Percentiles rank a stretch among this genome's conserved stretches.
phyloP scores from a whole-genome alignment of 768 basidiomycete genomes.

The Hortiboletus campestris region DNA sequence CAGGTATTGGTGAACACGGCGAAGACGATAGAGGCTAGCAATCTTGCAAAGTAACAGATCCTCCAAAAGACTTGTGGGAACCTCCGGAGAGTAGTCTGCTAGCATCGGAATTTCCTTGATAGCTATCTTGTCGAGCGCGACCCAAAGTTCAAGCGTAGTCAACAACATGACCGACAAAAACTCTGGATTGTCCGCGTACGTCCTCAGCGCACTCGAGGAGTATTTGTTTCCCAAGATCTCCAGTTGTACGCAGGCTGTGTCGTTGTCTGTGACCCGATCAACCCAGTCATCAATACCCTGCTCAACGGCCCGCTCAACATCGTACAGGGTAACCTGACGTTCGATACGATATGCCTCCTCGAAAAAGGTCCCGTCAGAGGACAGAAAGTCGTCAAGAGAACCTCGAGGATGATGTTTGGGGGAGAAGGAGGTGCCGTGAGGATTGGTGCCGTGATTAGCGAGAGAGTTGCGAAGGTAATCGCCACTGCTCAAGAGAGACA shows the following conservation, averaged over 20 bases:
- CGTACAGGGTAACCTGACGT: constrained; percentile 28
- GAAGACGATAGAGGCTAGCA: constrained; percentile 28
- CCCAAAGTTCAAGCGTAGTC: constrained; percentile 47
- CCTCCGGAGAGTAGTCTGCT: constrained; percentile 44
- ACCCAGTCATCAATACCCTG: constrained; percentile 36
- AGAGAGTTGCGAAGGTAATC: constrained; percentile 25
- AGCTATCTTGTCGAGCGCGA: constrained; percentile 41
- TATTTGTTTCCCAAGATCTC: constrained; percentile 29
- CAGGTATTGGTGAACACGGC: constrained; percentile 32
- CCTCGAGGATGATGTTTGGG: constrained; percentile 12
- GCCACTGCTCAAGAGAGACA: constrained; percentile 33
- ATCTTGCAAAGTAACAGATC: constrained; percentile 39
- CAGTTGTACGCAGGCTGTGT: constrained; percentile 26
- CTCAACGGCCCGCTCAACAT: constrained; percentile 37
- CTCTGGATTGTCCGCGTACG: constrained; percentile 38
- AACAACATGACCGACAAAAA: constrained; percentile 41
- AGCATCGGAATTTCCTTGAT: constrained; percentile 38
- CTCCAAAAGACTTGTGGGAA: constrained; percentile 39
- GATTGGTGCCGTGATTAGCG: background rate
- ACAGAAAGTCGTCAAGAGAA: constrained; percentile 16
- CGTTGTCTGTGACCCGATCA: constrained; percentile 11
- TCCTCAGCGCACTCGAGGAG: constrained; percentile 19
- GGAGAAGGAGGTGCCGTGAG: background rate
- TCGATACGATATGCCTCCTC: constrained; percentile 3
- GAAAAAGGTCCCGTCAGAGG: constrained; percentile 14